Base-by-base conservation (phyloP, 768 basidiomycete species). In the Termitomyces sp. region DNA sequence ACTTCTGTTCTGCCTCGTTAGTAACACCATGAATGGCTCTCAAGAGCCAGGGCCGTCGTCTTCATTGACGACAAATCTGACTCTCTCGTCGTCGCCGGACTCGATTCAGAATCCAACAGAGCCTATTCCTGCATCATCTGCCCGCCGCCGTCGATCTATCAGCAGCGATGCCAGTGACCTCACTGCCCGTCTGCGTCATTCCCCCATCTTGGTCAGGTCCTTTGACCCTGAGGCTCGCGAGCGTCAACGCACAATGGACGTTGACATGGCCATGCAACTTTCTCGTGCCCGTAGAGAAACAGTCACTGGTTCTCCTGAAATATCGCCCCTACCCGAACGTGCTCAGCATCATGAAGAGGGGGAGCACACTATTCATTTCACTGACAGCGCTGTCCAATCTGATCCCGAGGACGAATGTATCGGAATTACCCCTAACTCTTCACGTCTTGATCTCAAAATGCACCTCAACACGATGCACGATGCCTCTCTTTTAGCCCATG, bases 161-260 rank as follows among this genome's bases (percentile, higher is more conserved):
- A 44, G 43, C 30, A 74, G 71, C 46, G 72, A 76, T 40, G 63
- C 73, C 51, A 70, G 72, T 56, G 77, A 82, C 42, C 59, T 65
- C 24, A 65, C 67, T 40, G 58, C 71, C 5, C 77, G 73, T 1
- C 66, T 78, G 46, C 77, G 85, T 22, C 77, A 76, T 54, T 88
- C 88, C 0, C 87, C 89, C 0, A 82, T 82, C 2, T 69, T 87
- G 15, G 66, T 71, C 1, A 80, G 87, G 42, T 77, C 87, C 9
- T 78, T 80, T 57, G 84, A 90, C 65, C 80, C 87, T 0, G 82
- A 89, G 51, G 83, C 82, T 19, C 77, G 85, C 53, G 93, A 97
- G 68, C 83, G 94, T 19, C 94, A 98, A 74, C 81, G 89, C 35
- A 85, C 91, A 6, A 90, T 97, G 87, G 95, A 98, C 64, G 90